Evolutionary conservation across 331 rosid species (phyloP), one percentile per base, ranked within the genome.

Genomic region (Acacia pycnantha): DNA sequence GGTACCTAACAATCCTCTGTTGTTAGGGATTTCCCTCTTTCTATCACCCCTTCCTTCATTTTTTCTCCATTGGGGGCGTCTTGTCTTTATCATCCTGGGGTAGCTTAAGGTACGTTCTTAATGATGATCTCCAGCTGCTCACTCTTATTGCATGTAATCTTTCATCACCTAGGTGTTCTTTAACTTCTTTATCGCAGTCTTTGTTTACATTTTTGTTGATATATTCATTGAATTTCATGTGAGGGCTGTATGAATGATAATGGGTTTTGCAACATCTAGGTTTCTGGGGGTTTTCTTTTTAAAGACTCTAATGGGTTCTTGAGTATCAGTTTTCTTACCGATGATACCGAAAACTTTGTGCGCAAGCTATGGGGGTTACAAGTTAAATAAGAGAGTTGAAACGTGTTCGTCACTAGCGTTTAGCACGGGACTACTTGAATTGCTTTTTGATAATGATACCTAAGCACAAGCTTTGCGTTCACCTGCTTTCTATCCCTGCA

Each of bases 31-130:
- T 67, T 44, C 35, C 76, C 67, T 75, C 44, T 75, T 58, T 33
- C 67, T 76, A 26, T 35, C 81, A 47, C 8, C 11, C 75, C 29
- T 37, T 61, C 10, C 5, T 46, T 77, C 46, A 18, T 56, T 22
- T 22, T 58, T 58, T 56, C 29, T 27, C 40, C 18, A 27, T 65
- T 65, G 74, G 72, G 74, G 72, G 53, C 40, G 9, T 13, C 76
- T 14, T 43, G 18, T 12, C 70, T n/a, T 44, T 29, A 31, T n/a
- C 37, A 44, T 76, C 53, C 46, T 22, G 47, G 59, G 54, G 29
- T 64, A 74, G 62, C 82, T 77, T 58, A 35, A 72, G 90, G 90
- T 88, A 77, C 59, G 79, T 46, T 62, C 40, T 21, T 13, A 40
- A 31, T 15, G 21, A 44, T 62, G 26, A 64, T 81, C 41, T 11